These are phyloP conservation scores for Colletotrichum spaethianum DNA, from an alignment of 2,329 filamentous ascomycete genomes.

Conservation along the genomic window DNA sequence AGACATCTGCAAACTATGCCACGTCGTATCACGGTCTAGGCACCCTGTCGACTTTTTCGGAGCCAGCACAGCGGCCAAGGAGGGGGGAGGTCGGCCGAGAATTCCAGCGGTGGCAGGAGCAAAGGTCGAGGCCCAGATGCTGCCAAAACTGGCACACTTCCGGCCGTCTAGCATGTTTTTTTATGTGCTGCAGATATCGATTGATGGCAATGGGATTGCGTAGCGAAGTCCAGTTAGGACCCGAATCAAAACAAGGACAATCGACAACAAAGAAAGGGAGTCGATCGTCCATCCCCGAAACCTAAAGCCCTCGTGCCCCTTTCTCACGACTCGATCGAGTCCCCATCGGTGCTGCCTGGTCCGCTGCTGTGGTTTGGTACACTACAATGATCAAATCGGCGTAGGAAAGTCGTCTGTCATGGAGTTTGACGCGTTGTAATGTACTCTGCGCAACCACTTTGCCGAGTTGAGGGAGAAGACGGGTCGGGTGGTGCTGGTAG, in stretches of 20 bases:
- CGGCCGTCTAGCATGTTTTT: neutral
- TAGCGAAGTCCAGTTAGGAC: neutral
- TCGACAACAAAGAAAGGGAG: neutral
- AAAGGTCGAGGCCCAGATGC: conserved; percentile 13
- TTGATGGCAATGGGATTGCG: neutral
- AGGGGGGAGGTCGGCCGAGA: conserved; percentile 11
- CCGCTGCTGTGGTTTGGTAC: too few relatives aligned
- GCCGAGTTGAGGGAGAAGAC: conserved; percentile 4
- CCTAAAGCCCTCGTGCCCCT: neutral
- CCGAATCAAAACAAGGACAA: neutral
- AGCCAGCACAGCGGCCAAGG: conserved; percentile 14
- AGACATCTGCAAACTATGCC: neutral
- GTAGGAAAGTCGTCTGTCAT: neutral
- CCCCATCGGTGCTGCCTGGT: neutral
- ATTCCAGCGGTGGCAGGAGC: conserved; percentile 30
- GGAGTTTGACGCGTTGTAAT: neutral
- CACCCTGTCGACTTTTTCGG: neutral
- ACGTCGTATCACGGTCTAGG: neutral
- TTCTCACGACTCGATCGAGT: neutral
- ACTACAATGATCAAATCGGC: too few relatives aligned
- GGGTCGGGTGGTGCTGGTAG: conserved; percentile 1
- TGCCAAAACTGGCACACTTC: conserved; percentile 10
- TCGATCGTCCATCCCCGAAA: too few relatives aligned
- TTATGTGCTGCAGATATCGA: neutral
- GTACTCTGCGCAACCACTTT: neutral